A percentile compares a stretch with the other conserved stretches of the same genome.
Conservation (phyloP, 2,329 filamentous ascomycete species). For the Lasiodiplodia sp. region DNA sequence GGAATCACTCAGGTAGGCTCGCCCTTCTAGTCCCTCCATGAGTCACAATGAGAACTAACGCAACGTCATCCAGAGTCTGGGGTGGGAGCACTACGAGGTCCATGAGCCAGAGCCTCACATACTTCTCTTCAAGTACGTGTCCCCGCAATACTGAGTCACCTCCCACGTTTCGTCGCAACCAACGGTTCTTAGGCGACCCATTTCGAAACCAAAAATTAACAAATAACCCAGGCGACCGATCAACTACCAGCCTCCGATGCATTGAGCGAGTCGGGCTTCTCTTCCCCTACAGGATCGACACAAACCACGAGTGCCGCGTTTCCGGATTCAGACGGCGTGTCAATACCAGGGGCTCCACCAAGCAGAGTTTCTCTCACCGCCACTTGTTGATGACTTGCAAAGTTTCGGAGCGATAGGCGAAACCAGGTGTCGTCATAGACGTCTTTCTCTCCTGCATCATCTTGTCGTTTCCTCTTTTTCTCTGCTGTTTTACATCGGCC, state of each 20-base stretch:
- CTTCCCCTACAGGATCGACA: conserved; percentile 17
- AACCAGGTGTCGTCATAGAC: conserved; percentile 15
- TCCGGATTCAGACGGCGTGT: conserved; percentile 11
- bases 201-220: background rate
- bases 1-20: conserved; percentile 88
- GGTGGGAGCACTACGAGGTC: conserved; percentile 99
- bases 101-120: conserved; percentile 99
- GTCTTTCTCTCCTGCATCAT: conserved; percentile 21
- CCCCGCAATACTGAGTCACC: background rate
- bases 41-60: conserved; percentile 17
- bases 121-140: conserved; percentile 91
- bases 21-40: background rate
- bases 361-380: conserved; percentile 16
- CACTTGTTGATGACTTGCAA: conserved; percentile 25
- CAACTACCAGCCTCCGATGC: conserved; percentile 77
- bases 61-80: conserved; percentile 74
- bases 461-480: background rate
- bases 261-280: conserved; percentile 36
- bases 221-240: conserved; percentile 71
- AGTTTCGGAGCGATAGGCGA: conserved; percentile 16
- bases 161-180: background rate
- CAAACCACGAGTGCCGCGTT: conserved; percentile 15
- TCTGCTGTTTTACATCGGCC: conserved; percentile 8
- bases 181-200: background rate
- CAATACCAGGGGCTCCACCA: conserved; percentile 16